Evolutionary conservation across 257 asterid genomes (phyloP), one percentile per base, ranked within the genome.

Genomic region (Solanum neorickii): DNA sequence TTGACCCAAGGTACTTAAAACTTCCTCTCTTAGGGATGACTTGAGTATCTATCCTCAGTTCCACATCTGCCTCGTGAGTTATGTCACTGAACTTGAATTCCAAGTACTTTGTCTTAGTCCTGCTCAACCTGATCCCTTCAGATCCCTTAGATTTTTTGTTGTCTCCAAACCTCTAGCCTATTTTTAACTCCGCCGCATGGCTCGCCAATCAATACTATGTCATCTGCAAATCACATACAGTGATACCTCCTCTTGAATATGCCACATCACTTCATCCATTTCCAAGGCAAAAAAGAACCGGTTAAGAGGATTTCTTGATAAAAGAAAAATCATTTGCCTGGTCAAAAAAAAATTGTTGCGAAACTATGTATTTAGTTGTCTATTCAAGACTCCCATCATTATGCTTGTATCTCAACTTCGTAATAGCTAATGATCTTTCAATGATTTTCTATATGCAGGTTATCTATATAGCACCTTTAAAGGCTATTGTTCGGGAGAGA

Each of bases 401-500:
- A 46, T 78, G 31, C 69, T 18, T 82, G 85, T 82, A 31, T 49
- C 46, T 29, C 85, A 47, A 82, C 69, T 82, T 82, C 29, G 16
- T 49, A 52, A 82, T 47, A 29, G 42, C 60, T 84, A 39, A 47
- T 85, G 68, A 49, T 82, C 42, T 18, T 82, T 82, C 20, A 39
- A 23, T 60, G 83, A 80, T 89, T 90, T 88, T 86, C 42, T 88
- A 44, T 33, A 77, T 91, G 91, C 95, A 94, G 98, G 97, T 95
- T 86, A 94, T 97, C 86, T 97, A 97, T 86, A 97, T 97, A 88
- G 99, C 99, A 87, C 98, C 99, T 85, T 84, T 97, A 86, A 97
- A 97, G 96, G 99, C 99, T 87, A 95, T 97, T 91, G 99, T 97
- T 87, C 96, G 99, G 52, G 99, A 97, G 91, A 95, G 99, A 88